Evolutionary conservation across 768 basidiomycete species (phyloP).

Genomic region (Dacryopinax spathularia): DNA sequence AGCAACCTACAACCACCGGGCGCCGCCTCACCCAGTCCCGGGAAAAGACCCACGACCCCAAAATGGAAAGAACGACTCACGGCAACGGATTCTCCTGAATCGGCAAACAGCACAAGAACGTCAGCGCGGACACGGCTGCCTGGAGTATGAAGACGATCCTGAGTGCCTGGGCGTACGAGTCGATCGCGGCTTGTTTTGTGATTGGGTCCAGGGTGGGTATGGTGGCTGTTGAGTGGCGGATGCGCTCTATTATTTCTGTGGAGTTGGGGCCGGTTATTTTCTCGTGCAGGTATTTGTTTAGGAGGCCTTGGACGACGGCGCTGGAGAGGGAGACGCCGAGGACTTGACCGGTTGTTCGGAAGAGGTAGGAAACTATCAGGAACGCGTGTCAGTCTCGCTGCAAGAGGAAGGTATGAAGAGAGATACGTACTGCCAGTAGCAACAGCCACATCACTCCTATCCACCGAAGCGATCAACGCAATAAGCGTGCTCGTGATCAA

Average conservation of each 20-base stretch:
- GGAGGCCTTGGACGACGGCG: constrained; percentile 66
- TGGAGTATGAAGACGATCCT: constrained; percentile 75
- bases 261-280: constrained; percentile 68
- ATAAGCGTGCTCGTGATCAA: constrained; percentile 77
- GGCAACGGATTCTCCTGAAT: constrained; percentile 32
- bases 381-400: constrained; percentile 8
- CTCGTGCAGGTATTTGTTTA: constrained; percentile 51
- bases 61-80: constrained; percentile 3
- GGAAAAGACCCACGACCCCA: too few relatives aligned
- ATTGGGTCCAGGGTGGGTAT: constrained; percentile 51
- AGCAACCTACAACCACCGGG: too few relatives aligned
- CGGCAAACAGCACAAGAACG: constrained; percentile 53
- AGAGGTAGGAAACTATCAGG: constrained; percentile 70
- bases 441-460: constrained; percentile 69
- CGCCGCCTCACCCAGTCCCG: too few relatives aligned
- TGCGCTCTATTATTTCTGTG: constrained; percentile 57
- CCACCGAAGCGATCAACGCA: constrained; percentile 74
- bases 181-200: constrained; percentile 46
- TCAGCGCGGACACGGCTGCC: constrained; percentile 47
- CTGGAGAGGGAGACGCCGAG: constrained; percentile 83
- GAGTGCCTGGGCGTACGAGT: constrained; percentile 67
- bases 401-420: constrained; percentile 10
- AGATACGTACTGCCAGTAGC: constrained; percentile 69
- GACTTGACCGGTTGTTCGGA: constrained; percentile 88
- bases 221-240: constrained; percentile 46